Evolutionary conservation across 2,329 filamentous ascomycete species (phyloP), one percentile per base, ranked within the genome.

Genomic region (Fusarium protoensiforme): DNA sequence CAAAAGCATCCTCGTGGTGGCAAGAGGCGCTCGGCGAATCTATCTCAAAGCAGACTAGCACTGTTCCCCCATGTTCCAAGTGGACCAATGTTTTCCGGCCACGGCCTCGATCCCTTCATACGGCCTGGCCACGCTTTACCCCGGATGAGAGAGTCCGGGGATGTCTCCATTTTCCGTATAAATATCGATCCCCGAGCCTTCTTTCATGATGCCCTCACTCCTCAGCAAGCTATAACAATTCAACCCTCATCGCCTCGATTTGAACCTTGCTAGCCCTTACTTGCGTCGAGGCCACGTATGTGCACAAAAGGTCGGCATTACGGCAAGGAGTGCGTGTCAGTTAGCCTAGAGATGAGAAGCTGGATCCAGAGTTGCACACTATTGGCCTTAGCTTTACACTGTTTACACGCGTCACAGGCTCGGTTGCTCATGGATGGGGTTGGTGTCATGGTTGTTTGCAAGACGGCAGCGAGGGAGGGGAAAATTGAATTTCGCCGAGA

Each of bases 241-340:
- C 20, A 14, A 2, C 10, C 9, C 11, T 43, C n/a, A 43, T 22
- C n/a, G 5, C 9, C 7, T 41, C n/a, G 3, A 41, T 41, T 31
- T 41, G n/a, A 41, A n/a, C n/a, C 13, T 41, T 41, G 11, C 39
- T 3, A 10, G 18, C 36, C 18, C n/a, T n/a, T n/a, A n/a, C n/a
- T n/a, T n/a, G n/a, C n/a, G 59, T 11, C 53, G 39, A 27, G 65
- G 60, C 5, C 33, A 36, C 20, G 18, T 67, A 63, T 10, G 65
- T 63, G 18, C 65, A 67, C 53, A 63, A 7, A 7, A 67, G 33
- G 18, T 27, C 46, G n/a, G 53, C 38, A 22, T 59, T 14, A 60
- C 65, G 36, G 39, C 65, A 67, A n/a, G 36, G 65, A 7, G 65
- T 63, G 43, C 65, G 39, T 43, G 39, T 36, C 41, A 56, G 18